Evolutionary conservation across 371 early-diverging fungal species (phyloP).

Genomic region (Haplosporangium sp.): DNA sequence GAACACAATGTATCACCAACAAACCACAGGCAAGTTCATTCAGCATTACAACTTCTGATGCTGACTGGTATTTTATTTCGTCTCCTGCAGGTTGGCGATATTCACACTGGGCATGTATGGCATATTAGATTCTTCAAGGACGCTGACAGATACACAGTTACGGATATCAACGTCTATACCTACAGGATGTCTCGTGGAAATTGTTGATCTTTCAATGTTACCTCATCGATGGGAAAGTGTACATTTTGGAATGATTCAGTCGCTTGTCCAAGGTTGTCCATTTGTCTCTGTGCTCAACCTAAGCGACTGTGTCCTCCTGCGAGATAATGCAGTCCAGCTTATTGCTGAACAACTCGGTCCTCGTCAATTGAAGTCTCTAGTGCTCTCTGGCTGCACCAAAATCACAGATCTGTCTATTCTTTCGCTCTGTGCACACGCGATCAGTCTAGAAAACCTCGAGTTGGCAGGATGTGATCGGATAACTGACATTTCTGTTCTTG

Average conservation of each 20-base stretch:
- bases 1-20: background rate
- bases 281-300: constrained; percentile 26
- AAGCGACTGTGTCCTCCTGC: constrained; percentile 20
- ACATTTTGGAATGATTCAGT: constrained; percentile 17
- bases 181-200: constrained; percentile 21
- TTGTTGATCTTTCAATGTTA: constrained; percentile 40
- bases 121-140: too few relatives aligned
- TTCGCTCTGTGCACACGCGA: constrained; percentile 24
- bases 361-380: constrained; percentile 18
- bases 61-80: too few relatives aligned
- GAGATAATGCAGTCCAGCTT: constrained; percentile 34
- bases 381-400: constrained; percentile 35
- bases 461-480: constrained; percentile 36
- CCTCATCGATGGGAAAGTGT: constrained; percentile 52
- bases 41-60: too few relatives aligned
- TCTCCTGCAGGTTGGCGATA: too few relatives aligned
- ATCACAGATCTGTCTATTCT: constrained; percentile 29
- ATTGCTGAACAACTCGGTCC: constrained; percentile 31
- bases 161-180: background rate
- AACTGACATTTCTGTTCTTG: constrained; percentile 28
- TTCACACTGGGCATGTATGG: too few relatives aligned
- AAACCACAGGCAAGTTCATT: background rate
- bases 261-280: constrained; percentile 27
- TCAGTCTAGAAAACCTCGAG: constrained; percentile 29
- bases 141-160: background rate